These are phyloP conservation scores for Peronosclerospora sorghi DNA, from an alignment of 352 stramenopile species.

Conservation along the genomic window DNA sequence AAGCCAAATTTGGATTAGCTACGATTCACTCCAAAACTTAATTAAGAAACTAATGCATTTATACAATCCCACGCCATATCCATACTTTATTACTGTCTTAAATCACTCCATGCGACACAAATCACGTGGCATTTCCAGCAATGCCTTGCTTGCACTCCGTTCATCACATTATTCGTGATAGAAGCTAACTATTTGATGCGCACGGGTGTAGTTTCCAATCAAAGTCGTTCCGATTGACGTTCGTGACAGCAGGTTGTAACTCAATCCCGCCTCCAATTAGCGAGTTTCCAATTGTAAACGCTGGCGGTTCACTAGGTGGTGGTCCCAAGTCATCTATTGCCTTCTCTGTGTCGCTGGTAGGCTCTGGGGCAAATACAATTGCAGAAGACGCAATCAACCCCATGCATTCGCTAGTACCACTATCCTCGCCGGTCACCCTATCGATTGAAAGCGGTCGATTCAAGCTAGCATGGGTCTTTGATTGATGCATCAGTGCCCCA, in stretches of 20 bases:
- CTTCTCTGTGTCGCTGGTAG: slow-evolving; percentile 4
- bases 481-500: background rate
- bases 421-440: slow-evolving; percentile 7
- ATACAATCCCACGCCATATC: no score
- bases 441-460: slow-evolving; percentile 8
- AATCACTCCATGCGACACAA: no score
- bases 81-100: no score
- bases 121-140: no score
- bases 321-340: slow-evolving; percentile 40
- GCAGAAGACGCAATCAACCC: background rate
- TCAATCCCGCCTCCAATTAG: slow-evolving; percentile 80
- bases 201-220: slow-evolving; percentile 53
- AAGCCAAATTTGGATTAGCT: no score
- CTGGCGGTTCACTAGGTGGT: slow-evolving; percentile 42
- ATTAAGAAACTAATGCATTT: no score
- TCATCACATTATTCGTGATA: no score
- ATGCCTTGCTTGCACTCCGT: slow-evolving; percentile 30
- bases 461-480: slow-evolving; percentile 7
- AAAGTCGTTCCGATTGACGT: slow-evolving; percentile 75
- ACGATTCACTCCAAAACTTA: no score
- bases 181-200: slow-evolving; percentile 27
- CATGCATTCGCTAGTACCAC: background rate
- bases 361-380: slow-evolving; percentile 4
- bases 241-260: slow-evolving; percentile 48
- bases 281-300: slow-evolving; percentile 63